phyloP scores from a whole-genome alignment of 805 yeast genomes.

The Teunomyces gatunensis region DNA sequence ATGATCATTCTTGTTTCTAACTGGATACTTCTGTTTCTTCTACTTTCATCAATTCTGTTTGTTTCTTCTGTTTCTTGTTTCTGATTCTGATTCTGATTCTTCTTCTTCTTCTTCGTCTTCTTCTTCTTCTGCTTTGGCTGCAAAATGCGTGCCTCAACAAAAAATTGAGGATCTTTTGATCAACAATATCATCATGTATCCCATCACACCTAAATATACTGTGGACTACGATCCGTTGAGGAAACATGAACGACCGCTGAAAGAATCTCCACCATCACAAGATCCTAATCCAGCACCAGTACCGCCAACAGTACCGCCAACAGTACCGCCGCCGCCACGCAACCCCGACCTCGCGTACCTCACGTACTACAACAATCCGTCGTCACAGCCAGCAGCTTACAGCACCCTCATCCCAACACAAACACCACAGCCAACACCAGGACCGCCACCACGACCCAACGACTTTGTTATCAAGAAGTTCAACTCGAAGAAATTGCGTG shows the following conservation, averaged over 20 bases:
- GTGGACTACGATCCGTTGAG: background rate
- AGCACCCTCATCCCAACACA: conserved; percentile 6
- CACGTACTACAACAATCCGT: background rate
- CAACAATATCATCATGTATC: background rate
- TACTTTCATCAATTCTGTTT: too few relatives aligned
- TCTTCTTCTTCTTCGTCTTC: too few relatives aligned
- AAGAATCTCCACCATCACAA: too few relatives aligned
- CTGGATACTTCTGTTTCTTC: too few relatives aligned
- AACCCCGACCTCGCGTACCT: background rate
- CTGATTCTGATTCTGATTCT: too few relatives aligned
- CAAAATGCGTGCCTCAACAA: too few relatives aligned
- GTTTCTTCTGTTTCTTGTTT: too few relatives aligned
- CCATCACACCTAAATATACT: background rate
- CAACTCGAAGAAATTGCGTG: conserved; percentile 3
- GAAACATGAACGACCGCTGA: background rate
- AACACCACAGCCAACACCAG: background rate
- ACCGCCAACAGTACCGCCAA: background rate
- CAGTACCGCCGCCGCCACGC: background rate
- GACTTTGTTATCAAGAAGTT: conserved; percentile 7
- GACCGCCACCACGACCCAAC: background rate
- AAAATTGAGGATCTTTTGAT: too few relatives aligned
- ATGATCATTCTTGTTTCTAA: too few relatives aligned
- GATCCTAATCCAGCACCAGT: background rate
- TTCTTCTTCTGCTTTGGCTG: too few relatives aligned
- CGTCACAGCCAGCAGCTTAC: background rate